phyloP scores from a whole-genome alignment of 1,139 yeast genomes.

The Groenewaldozyma auringiensis region DNA sequence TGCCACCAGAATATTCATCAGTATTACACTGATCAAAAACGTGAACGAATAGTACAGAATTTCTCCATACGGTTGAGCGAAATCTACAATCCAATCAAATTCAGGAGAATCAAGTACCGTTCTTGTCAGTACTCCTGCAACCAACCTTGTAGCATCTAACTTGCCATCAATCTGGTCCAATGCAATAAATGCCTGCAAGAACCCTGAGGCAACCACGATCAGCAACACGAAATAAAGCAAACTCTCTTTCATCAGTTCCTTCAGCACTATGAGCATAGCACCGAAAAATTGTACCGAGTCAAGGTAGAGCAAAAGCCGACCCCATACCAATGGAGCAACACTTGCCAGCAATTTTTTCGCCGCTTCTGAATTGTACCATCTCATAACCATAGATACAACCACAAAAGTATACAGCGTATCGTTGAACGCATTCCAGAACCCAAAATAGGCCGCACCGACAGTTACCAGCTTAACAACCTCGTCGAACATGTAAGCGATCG shows the following conservation, averaged over 20 bases:
- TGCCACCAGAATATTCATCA: slow-evolving; percentile 73
- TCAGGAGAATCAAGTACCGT: slow-evolving; percentile 70
- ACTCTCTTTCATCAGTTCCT: slow-evolving; percentile 82
- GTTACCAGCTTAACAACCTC: slow-evolving; percentile 66
- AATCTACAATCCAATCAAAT: slow-evolving; percentile 57
- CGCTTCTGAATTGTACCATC: slow-evolving; percentile 34
- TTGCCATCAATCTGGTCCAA: slow-evolving; percentile 78
- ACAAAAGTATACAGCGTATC: slow-evolving; percentile 58
- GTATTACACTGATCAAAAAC: slow-evolving; percentile 52
- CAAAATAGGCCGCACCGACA: slow-evolving; percentile 63
- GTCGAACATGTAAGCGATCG: slow-evolving; percentile 58
- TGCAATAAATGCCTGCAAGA: slow-evolving; percentile 80
- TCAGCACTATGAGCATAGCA: slow-evolving; percentile 77
- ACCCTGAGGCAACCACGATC: slow-evolving; percentile 65
- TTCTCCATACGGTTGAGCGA: slow-evolving; percentile 81
- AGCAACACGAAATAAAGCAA: slow-evolving; percentile 69
- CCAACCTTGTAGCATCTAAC: slow-evolving; percentile 40
- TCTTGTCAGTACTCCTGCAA: slow-evolving; percentile 57
- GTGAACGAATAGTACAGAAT: slow-evolving; percentile 69
- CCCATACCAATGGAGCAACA: slow-evolving; percentile 86
- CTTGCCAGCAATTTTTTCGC: slow-evolving; percentile 48
- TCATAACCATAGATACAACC: slow-evolving; percentile 45
- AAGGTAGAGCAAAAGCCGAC: slow-evolving; percentile 61
- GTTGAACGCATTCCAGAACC: slow-evolving; percentile 77
- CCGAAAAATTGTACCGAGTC: slow-evolving; percentile 83